Percentiles rank a stretch among this genome's conserved stretches.
These are phyloP conservation scores for Yamadazyma atmosphaerica DNA, from an alignment of 1,139 yeast species.

Conservation along the genomic window DNA sequence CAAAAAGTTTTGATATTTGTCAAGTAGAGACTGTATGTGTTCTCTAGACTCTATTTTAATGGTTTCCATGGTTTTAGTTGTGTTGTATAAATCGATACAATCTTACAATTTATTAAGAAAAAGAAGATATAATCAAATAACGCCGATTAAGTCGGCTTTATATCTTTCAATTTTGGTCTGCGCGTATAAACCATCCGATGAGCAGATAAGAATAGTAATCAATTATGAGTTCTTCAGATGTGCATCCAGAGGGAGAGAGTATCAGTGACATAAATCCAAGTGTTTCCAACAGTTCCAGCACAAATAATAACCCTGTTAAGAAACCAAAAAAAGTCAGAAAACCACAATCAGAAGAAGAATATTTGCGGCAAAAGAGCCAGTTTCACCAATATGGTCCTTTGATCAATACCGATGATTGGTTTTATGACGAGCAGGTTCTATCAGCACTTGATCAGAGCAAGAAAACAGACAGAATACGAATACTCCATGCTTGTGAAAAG, in stretches of 20 bases:
- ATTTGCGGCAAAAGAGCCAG: slow-evolving; percentile 39
- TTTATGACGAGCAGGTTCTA: slow-evolving; percentile 26
- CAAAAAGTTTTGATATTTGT: slow-evolving; percentile 72
- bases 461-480: slow-evolving; percentile 35
- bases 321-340: slow-evolving; percentile 32
- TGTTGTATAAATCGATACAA: neutral
- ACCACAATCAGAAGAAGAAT: slow-evolving; percentile 60
- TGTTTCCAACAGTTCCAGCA: too few relatives aligned
- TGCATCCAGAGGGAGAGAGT: neutral
- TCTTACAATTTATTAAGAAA: too few relatives aligned
- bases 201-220: neutral
- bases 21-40: slow-evolving; percentile 55
- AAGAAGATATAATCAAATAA: too few relatives aligned
- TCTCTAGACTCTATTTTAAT: slow-evolving; percentile 38
- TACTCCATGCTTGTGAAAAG: slow-evolving; percentile 48
- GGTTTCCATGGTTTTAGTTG: slow-evolving; percentile 1
- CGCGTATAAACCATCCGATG: neutral
- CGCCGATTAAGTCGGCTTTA: neutral
- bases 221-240: neutral
- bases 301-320: too few relatives aligned
- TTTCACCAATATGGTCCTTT: slow-evolving; percentile 53
- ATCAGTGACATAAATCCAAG: neutral
- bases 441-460: slow-evolving; percentile 22
- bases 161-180: neutral
- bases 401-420: slow-evolving; percentile 48